These are phyloP conservation scores for Paecilomyces niveus DNA, from an alignment of 2,329 filamentous ascomycete species.

Conservation along the genomic window DNA sequence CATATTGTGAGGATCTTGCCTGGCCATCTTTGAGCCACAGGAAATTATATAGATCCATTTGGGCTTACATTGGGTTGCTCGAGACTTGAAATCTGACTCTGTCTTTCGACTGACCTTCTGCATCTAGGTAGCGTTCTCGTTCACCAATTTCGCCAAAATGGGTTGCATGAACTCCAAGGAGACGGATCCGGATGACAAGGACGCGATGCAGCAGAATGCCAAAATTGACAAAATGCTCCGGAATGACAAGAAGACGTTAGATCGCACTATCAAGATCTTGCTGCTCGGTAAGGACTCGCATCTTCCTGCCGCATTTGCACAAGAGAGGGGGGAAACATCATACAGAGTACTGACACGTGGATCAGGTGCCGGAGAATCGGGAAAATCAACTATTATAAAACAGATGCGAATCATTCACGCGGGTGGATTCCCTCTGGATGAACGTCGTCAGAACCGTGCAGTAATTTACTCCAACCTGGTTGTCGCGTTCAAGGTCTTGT, in stretches of 20 bases:
- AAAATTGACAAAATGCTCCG: slow-evolving; percentile 84
- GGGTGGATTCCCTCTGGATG: slow-evolving; percentile 79
- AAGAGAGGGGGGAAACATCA: not conserved
- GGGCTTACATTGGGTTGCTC: not conserved
- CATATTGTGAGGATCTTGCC: not conserved
- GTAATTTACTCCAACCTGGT: slow-evolving; percentile 95
- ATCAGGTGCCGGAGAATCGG: slow-evolving; percentile 84
- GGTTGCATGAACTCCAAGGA: slow-evolving; percentile 39
- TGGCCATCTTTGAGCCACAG: not conserved
- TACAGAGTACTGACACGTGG: slow-evolving; percentile 18
- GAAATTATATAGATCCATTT: not conserved
- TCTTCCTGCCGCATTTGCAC: not conserved
- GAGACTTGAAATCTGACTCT: not conserved
- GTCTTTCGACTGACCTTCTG: not conserved
- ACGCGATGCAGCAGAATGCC: slow-evolving; percentile 36
- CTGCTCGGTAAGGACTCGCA: slow-evolving; percentile 62
- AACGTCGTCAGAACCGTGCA: slow-evolving; percentile 88
- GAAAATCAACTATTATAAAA: slow-evolving; percentile 95
- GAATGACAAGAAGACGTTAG: slow-evolving; percentile 77
- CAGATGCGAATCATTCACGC: slow-evolving; percentile 99
- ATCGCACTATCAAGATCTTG: slow-evolving; percentile 86
- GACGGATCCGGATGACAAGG: slow-evolving; percentile 32
- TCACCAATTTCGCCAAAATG: slow-evolving; percentile 23
- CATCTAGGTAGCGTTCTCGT: not conserved
- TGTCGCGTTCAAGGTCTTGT: slow-evolving; percentile 82